Conservation (phyloP, 202 grass and related monocot species). For the Brachypodium distachyon region DNA sequence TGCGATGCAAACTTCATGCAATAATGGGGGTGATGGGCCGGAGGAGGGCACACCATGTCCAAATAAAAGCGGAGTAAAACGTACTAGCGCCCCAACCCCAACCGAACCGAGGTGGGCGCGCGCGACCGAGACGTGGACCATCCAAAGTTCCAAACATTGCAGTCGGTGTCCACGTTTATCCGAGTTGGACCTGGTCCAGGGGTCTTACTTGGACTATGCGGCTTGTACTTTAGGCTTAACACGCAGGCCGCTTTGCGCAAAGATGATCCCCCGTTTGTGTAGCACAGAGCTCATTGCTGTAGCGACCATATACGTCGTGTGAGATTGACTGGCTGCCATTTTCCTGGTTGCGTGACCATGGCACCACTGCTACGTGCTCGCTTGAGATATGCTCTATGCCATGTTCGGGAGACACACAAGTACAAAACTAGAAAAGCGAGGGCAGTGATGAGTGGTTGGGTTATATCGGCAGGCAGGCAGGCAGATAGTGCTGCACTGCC, state of each 20-base stretch:
- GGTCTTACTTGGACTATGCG: not conserved
- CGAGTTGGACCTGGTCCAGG: not conserved
- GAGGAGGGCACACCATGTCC: not conserved
- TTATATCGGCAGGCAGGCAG: not conserved
- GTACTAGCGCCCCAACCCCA: not conserved
- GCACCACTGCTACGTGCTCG: not conserved
- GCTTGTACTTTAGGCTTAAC: not conserved
- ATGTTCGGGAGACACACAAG: not conserved
- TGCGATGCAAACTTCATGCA: not conserved
- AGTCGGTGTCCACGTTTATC: not conserved
- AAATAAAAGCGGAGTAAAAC: not conserved
- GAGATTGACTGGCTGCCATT: not conserved
- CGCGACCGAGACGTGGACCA: not conserved
- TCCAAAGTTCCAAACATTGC: not conserved
- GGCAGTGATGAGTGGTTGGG: constrained; percentile 16
- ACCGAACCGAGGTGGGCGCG: not conserved
- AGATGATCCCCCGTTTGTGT: not conserved
- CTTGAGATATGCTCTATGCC: not conserved
- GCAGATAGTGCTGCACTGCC: not conserved
- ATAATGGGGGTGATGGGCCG: not conserved
- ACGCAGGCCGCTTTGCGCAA: not conserved
- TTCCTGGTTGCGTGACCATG: not conserved
- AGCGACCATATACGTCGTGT: not conserved
- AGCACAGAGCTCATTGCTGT: not conserved
- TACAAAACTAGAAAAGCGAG: not conserved